Evolutionary conservation across 2,329 filamentous ascomycete genomes (phyloP).

Genomic region (Aspergillus ustus): DNA sequence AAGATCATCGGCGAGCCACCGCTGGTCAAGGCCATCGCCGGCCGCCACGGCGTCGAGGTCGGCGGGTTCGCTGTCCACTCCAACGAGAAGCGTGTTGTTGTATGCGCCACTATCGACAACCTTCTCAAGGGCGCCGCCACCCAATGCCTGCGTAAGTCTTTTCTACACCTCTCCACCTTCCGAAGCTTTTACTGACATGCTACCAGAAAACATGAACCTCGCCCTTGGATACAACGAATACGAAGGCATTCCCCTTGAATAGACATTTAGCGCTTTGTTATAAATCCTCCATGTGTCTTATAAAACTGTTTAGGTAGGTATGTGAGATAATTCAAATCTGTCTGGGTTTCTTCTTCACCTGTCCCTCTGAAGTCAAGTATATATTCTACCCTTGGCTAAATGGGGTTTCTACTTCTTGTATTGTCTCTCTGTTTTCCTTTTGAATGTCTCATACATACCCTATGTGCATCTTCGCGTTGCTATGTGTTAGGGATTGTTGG

Average conservation of each 20-base stretch:
- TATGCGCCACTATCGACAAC: constrained; percentile 93
- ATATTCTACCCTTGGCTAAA: constrained; percentile 3
- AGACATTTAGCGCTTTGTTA: constrained; percentile 24
- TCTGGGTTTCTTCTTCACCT: constrained; percentile 19
- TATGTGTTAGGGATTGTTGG: constrained; percentile 30
- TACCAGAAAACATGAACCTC: constrained; percentile 85
- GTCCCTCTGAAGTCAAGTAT: constrained; percentile 19
- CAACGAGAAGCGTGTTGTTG: constrained; percentile 86
- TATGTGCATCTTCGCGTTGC: constrained; percentile 34
- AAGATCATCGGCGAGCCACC: constrained; percentile 90
- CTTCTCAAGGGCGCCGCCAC: constrained; percentile 90
- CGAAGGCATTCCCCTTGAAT: constrained; percentile 75
- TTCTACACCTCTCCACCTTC: constrained; percentile 1
- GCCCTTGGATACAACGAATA: constrained; percentile 88
- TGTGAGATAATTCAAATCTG: constrained; percentile 21
- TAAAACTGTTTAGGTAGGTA: constrained; percentile 25
- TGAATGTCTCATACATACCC: constrained; percentile 33
- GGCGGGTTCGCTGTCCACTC: constrained; percentile 94
- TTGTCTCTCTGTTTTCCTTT: constrained; percentile 9
- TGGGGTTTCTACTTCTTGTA: constrained; percentile 10
- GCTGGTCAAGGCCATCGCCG: constrained; percentile 79
- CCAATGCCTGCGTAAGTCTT: constrained; percentile 80
- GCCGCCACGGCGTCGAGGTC: constrained; percentile 89
- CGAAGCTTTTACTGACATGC: constrained; percentile 6
- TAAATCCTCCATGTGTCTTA: constrained; percentile 17